phyloP scores from a whole-genome alignment of 1,284 basidiomycete species.

The Tilletia setariae region DNA sequence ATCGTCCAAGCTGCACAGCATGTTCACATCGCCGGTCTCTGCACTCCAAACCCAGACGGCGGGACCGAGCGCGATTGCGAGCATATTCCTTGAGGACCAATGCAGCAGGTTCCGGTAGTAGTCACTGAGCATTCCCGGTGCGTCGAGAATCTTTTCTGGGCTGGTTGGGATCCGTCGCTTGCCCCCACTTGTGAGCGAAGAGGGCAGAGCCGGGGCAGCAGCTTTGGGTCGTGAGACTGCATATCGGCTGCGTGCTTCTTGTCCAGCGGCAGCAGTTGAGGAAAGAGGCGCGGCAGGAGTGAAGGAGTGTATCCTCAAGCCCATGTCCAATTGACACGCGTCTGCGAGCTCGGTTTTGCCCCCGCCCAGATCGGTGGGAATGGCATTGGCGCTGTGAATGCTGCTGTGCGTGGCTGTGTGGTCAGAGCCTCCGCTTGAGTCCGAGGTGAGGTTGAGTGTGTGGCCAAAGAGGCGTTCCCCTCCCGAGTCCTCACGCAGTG shows the following conservation, averaged over 20 bases:
- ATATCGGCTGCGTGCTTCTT: slow-evolving; percentile 50
- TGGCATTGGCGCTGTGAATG: slow-evolving; percentile 36
- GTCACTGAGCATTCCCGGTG: slow-evolving; percentile 90
- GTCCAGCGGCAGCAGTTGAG: slow-evolving; percentile 34
- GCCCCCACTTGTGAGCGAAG: slow-evolving; percentile 42
- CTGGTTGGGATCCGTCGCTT: slow-evolving; percentile 78
- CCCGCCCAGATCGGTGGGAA: slow-evolving; percentile 32
- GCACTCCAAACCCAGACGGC: slow-evolving; percentile 89
- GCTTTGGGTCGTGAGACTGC: slow-evolving; percentile 41
- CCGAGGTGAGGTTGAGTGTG: slow-evolving; percentile 22
- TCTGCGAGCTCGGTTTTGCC: slow-evolving; percentile 40
- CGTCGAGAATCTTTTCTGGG: slow-evolving; percentile 87
- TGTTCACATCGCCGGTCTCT: slow-evolving; percentile 76
- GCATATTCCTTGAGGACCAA: slow-evolving; percentile 77
- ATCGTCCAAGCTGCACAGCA: slow-evolving; percentile 58
- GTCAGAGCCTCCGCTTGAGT: slow-evolving; percentile 24
- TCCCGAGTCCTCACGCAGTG: slow-evolving; percentile 31
- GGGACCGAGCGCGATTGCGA: slow-evolving; percentile 81
- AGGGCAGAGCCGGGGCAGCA: slow-evolving; percentile 29
- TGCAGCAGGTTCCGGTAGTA: slow-evolving; percentile 93
- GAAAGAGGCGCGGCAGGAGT: slow-evolving; percentile 56
- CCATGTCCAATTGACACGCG: slow-evolving; percentile 52
- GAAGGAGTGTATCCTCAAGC: slow-evolving; percentile 56
- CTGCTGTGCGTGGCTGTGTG: slow-evolving; percentile 27
- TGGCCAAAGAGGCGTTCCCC: slow-evolving; percentile 27